Evolutionary conservation across 768 basidiomycete genomes (phyloP), one percentile per base, ranked within the genome.

Genomic region (Suillus variegatus): DNA sequence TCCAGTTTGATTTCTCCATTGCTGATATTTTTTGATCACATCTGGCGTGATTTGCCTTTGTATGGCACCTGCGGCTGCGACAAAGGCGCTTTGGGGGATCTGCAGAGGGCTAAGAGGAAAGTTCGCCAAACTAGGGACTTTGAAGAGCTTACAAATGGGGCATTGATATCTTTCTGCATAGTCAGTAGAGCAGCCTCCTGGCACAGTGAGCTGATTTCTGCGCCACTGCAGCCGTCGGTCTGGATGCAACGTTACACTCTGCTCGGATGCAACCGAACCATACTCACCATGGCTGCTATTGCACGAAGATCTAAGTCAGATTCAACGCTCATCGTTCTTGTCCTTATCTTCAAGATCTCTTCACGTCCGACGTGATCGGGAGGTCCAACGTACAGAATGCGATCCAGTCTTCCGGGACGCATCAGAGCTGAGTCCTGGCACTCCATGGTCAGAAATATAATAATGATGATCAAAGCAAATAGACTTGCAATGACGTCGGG

Each of bases 171-270:
- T 62, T 86, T 83, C 68, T 92, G 89, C 97, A 99, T 99, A 0
- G 95, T 93, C 62, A 90, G 74, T 67, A 99, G 76, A 0, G 97
- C 97, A 4, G 97, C 97, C 76, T 99, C 97, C 78, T 99, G 97
- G 74, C 96, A 99, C 52, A 99, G 84, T 10, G 91, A 89, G 7
- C 87, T 84, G 41, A 99, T 88, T 76, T 99, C 97, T 6, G 97
- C 97, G 6, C 97, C 97, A 22, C 96, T 99, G 74, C 95, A 99
- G 1, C 97, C 97, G 12, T 92, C 88, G 1, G 95, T 92, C 97
- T 99, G 71, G 12, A 62, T 47, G 60, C 14, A 67, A 66, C 16
- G 32, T 49, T 7, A 35, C 25, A 65, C 66, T 28, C 35, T 6
- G 7, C 14, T 13, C 44, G 40, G 41, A 65, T 60, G 41, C 25